Base-by-base conservation (phyloP, 1,139 yeast species). In the Taiozyma onychis region DNA sequence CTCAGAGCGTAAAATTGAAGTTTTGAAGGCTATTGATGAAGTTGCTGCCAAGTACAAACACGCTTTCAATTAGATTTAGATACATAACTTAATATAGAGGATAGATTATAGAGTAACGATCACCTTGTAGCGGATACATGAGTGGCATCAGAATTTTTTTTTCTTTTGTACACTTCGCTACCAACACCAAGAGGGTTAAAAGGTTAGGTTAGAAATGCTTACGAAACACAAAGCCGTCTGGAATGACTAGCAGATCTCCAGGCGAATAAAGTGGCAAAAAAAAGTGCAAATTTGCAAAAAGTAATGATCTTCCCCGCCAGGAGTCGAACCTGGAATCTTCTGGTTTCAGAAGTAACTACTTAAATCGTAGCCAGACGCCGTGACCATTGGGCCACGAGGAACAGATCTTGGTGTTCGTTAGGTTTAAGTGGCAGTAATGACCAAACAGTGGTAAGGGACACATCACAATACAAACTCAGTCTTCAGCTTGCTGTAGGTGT, bases 261-360 rank as follows among this genome's bases (percentile, higher is more conserved):
- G 18, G 18, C 18, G 18, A 18, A 18, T 18, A 18, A 24, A 24
- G 26, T 24, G 26, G 26, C 6, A 24, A 24, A 5, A 24, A 6
- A 24, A 24, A 24, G 6, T 24, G 6, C 7, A 24, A 24, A 24
- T 7, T 24, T 24, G 26, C 26, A 24, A 24, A 24, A 75, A 73
- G 18, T 18, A 66, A 63, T 53, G 69, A 74, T 75, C 89, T 83
- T 83, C 89, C 89, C 87, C 89, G 83, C 88, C 88, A 83, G 89
- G 89, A 83, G 83, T 83, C 88, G 90, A 85, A 85, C 90, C 91
- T 84, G 88, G 89, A 84, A 83, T 83, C 90, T 83, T 82, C 88
- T 83, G 89, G 89, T 84, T 81, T 76, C 83, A 72, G 79, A 75
- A 75, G 79, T 75, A 77, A 64, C 68, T 67, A 65, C 63, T 65